Evolutionary conservation across 1,139 yeast species (phyloP).

Genomic region (Pichia sp.): DNA sequence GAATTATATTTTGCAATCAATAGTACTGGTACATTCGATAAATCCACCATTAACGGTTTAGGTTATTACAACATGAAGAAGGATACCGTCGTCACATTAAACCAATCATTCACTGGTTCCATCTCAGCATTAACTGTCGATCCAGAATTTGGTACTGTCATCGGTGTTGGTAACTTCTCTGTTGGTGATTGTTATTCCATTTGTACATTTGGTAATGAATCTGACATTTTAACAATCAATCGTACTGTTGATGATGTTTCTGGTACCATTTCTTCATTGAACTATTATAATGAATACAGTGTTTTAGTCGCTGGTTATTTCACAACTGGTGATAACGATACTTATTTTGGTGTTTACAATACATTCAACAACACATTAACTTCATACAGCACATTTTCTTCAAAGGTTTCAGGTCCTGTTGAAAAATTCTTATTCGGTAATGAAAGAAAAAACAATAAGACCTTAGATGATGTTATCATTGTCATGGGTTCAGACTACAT

Average conservation of each 20-base stretch:
- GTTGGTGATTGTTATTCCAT: slow-evolving; percentile 59
- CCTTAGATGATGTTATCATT: slow-evolving; percentile 47
- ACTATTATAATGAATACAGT: slow-evolving; percentile 47
- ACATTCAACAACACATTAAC: slow-evolving; percentile 24
- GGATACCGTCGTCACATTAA: slow-evolving; percentile 12
- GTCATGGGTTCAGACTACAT: slow-evolving; percentile 54
- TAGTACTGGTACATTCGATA: slow-evolving; percentile 41
- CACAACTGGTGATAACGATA: slow-evolving; percentile 4
- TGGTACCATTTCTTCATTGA: slow-evolving; percentile 58
- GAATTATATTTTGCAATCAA: slow-evolving; percentile 51
- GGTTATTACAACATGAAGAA: slow-evolving; percentile 19
- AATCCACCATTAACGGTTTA: slow-evolving; percentile 17
- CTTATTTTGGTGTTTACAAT: slow-evolving; percentile 24
- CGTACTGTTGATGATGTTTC: slow-evolving; percentile 33
- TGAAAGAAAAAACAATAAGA: slow-evolving; percentile 47
- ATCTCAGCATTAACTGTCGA: slow-evolving; percentile 25
- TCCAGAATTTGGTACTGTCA: slow-evolving; percentile 34
- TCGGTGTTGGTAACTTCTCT: slow-evolving; percentile 78
- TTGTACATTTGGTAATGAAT: slow-evolving; percentile 49
- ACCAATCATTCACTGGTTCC: slow-evolving; percentile 21
- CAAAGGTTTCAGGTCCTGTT: slow-evolving; percentile 23
- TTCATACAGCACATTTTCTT: slow-evolving; percentile 9
- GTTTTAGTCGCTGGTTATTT: slow-evolving; percentile 63
- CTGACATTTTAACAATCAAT: slow-evolving; percentile 54
- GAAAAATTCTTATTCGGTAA: slow-evolving; percentile 44